Evolutionary conservation across 2,329 filamentous ascomycete species (phyloP), one percentile per base, ranked within the genome.

Genomic region (Penicillium hesseltinei): DNA sequence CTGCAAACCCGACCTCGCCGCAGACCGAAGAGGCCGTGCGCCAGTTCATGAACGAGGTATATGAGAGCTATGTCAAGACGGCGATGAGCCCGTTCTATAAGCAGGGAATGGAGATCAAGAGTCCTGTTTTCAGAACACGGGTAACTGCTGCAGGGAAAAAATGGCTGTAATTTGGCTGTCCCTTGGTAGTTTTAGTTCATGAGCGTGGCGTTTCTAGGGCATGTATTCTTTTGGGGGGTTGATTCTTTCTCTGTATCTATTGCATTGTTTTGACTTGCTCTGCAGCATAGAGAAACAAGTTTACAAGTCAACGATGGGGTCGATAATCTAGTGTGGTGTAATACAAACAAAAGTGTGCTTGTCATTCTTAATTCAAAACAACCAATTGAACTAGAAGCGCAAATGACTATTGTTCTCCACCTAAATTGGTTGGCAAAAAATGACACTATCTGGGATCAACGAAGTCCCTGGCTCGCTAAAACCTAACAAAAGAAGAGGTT

Each of bases 71-170:
- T 88, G 85, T 96, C 63, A 99, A 99, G 82, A 90, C 92, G 13
- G 87, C 92, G 57, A 97, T 99, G 94, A 97, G 87, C 71, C 94
- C 94, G 0, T 99, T 99, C 74, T 97, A 97, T 79, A 82, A 84
- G 53, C 85, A 88, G 54, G 93, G 96, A 63, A 89, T 89, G 82
- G 88, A 90, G 66, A 87, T 99, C 51, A 86, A 83, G 71, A 97
- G 92, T 75, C 89, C 91, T 0, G 84, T 97, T 1, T 99, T 99
- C 73, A 83, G 90, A 64, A 80, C 84, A 55, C 85, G 90, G 69
- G 92, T 99, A 21, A 87, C 86, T 1, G 91, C 91, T 2, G 93
- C 93, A 0, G 94, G 92, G 65, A 91, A 91, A 78, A 99, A 97
- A 76, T 97, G 94, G 77, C 75, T 97, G 57, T 96, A 75, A 82